Conservation (phyloP, 2,329 filamentous ascomycete genomes). For the Simplicillium sp. region DNA sequence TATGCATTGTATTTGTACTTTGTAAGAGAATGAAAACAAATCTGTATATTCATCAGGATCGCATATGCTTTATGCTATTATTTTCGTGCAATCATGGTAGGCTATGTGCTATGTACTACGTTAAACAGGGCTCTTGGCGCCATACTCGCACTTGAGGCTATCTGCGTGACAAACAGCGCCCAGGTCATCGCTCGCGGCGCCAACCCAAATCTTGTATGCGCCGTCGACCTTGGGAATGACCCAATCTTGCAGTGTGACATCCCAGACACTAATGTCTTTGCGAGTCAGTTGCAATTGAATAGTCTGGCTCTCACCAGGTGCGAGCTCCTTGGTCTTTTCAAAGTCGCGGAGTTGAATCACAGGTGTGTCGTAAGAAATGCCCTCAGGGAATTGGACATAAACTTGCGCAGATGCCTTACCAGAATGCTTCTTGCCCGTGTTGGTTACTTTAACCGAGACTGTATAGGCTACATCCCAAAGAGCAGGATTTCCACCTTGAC, state of each 20-base stretch:
- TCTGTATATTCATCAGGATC: too few species aligned
- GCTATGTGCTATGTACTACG: background rate
- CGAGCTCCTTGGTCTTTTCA: constrained; percentile 51
- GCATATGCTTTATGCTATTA: too few species aligned
- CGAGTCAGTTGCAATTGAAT: constrained; percentile 53
- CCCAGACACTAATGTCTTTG: constrained; percentile 67
- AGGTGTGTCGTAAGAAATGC: constrained; percentile 48
- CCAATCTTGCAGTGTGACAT: constrained; percentile 60
- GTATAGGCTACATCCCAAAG: constrained; percentile 44
- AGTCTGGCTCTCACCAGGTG: constrained; percentile 38
- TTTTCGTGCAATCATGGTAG: constrained; percentile 19
- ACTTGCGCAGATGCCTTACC: constrained; percentile 38
- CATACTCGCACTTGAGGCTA: constrained; percentile 17
- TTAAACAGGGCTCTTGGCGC: constrained; percentile 6
- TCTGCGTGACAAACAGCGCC: constrained; percentile 18
- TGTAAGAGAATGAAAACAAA: too few species aligned
- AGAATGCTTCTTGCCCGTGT: constrained; percentile 32
- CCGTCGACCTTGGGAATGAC: constrained; percentile 31
- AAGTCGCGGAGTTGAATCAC: constrained; percentile 62
- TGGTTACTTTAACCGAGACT: constrained; percentile 37
- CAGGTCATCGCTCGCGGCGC: constrained; percentile 25
- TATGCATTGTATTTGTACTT: too few species aligned
- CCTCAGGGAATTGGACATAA: constrained; percentile 33
- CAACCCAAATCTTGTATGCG: constrained; percentile 28
- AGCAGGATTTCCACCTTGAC: constrained; percentile 58